A percentile compares a stretch with the other conserved stretches of the same genome.
phyloP scores from a whole-genome alignment of 345 rosid genomes.

The Aquilaria sinensis region DNA sequence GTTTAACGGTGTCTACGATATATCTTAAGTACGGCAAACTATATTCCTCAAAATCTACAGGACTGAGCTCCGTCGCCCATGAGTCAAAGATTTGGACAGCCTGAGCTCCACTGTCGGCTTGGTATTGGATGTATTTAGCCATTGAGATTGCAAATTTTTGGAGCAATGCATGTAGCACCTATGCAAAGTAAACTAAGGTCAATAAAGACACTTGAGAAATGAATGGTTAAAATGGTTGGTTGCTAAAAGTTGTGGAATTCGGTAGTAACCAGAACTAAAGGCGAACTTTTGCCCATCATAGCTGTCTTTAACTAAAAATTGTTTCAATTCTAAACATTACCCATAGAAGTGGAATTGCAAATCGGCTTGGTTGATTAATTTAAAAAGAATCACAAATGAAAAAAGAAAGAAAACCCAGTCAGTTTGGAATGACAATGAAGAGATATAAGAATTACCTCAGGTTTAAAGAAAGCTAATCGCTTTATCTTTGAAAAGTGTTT shows the following conservation, averaged over 20 bases:
- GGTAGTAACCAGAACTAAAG: too few species aligned
- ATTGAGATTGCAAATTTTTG: constrained; percentile 80
- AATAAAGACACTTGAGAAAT: background rate
- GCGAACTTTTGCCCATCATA: too few species aligned
- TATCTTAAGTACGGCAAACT: constrained; percentile 88
- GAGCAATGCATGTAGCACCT: constrained; percentile 88
- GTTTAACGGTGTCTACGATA: constrained; percentile 76
- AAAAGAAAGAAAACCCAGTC: background rate
- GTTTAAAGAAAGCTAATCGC: constrained; percentile 86
- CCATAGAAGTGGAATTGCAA: background rate
- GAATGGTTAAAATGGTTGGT: constrained; percentile 1
- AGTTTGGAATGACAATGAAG: background rate
- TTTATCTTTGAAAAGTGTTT: constrained; percentile 86
- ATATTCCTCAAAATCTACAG: constrained; percentile 87
- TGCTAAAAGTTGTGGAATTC: background rate
- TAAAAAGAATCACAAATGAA: background rate
- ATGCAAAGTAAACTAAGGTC: constrained; percentile 11
- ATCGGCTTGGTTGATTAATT: background rate
- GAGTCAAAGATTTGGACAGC: constrained; percentile 98
- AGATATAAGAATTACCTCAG: constrained; percentile 42
- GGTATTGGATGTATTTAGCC: constrained; percentile 78
- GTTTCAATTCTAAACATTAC: background rate
- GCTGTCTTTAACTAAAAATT: too few species aligned
- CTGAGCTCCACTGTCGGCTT: constrained; percentile 89
- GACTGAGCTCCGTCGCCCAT: constrained; percentile 98